These are phyloP conservation scores for Fraxinus paxiana DNA, from an alignment of 305 asterid genomes.

Conservation along the genomic window DNA sequence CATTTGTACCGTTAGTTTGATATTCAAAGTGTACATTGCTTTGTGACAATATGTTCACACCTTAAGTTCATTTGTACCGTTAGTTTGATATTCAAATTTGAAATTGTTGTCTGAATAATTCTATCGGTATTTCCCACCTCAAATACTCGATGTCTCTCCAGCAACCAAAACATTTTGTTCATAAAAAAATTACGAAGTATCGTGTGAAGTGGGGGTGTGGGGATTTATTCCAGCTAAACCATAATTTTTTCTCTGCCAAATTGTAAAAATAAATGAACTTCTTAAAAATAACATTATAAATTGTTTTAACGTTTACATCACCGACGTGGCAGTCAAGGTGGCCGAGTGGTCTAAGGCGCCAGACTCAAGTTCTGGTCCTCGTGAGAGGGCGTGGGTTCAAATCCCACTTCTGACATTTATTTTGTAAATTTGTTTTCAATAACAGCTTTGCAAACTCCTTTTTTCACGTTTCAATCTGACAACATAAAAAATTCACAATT, in stretches of 20 bases:
- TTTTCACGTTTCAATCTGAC: neutral
- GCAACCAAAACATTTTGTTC: neutral
- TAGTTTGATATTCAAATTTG: neutral
- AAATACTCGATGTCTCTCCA: neutral
- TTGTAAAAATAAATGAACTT: neutral
- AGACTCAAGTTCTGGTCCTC: conserved; percentile 75
- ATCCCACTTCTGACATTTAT: conserved; percentile 34
- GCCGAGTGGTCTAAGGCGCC: conserved; percentile 89
- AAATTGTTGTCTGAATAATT: neutral
- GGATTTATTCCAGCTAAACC: neutral
- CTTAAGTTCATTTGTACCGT: too few species aligned
- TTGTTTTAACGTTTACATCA: neutral
- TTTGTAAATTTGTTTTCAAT: neutral
- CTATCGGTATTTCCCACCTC: neutral
- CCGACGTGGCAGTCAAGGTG: neutral
- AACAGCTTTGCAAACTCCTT: neutral
- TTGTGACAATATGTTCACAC: neutral
- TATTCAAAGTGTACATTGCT: neutral
- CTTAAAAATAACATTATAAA: too few species aligned
- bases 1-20: neutral
- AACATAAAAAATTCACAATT: neutral
- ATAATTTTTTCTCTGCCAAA: neutral
- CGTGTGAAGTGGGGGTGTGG: neutral
- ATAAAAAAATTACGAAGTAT: neutral
- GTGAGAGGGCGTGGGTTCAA: conserved; percentile 68